A percentile compares a stretch with the other conserved stretches of the same genome.
Conservation (phyloP, 257 asterid species). For the Solanum lycopersicoides region DNA sequence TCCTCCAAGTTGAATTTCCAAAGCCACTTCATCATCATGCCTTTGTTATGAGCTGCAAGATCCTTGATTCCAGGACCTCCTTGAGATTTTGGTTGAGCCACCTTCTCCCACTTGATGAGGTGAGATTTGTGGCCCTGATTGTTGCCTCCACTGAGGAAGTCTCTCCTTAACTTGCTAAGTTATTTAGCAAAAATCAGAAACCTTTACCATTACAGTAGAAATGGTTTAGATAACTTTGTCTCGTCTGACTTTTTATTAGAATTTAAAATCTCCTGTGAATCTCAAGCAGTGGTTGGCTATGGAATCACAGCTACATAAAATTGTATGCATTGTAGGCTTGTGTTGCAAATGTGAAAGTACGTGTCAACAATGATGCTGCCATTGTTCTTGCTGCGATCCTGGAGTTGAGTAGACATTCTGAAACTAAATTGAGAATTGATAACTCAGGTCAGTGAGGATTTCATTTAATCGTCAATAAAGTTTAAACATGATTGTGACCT, state of each 20-base stretch:
- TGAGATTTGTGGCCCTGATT: not conserved
- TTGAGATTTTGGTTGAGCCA: not conserved
- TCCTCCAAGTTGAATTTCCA: not conserved
- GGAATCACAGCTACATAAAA: not conserved
- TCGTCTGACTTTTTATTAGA: not conserved
- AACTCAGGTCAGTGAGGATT: slow-evolving; percentile 41
- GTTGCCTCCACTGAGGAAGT: not conserved
- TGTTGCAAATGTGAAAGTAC: slow-evolving; percentile 47
- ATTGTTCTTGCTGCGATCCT: slow-evolving; percentile 63
- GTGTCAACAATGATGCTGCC: slow-evolving; percentile 46
- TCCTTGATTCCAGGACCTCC: not conserved
- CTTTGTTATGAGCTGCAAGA: not conserved
- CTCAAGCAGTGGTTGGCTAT: not conserved
- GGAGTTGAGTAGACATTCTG: slow-evolving; percentile 43
- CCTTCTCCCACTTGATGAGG: not conserved
- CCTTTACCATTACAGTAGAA: not conserved
- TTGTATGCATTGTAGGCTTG: slow-evolving; percentile 38
- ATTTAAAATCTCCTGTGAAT: not conserved
- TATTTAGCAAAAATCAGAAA: not conserved
- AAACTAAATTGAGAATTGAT: slow-evolving; percentile 29
- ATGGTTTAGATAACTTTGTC: not conserved
- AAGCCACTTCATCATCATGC: not conserved
- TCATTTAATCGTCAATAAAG: not conserved
- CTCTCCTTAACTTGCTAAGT: not conserved
- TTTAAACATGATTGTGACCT: not conserved